Base-by-base conservation (phyloP, 2,329 filamentous ascomycete genomes). In the Alternaria alternata region DNA sequence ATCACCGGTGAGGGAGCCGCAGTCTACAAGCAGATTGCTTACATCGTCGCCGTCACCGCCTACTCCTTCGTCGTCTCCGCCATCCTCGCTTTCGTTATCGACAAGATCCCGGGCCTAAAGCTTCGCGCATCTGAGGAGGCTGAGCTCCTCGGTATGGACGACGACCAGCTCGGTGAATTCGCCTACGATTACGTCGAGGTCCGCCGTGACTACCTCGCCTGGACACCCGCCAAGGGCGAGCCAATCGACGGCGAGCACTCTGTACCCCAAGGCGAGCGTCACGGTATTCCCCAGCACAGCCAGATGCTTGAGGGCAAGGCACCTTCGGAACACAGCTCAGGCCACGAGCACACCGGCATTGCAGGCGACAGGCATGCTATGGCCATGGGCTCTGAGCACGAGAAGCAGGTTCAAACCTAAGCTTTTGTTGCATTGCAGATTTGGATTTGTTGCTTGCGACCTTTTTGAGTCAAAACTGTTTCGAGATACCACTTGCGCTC, bases 181-280 rank as follows among this genome's bases (percentile, higher is more conserved):
- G 92, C 91, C 12, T 94, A 94, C 83, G 92, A 95, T 78, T 95
- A 94, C 78, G 92, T 95, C 67, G 92, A 95, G 85, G 91, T 94
- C 60, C 90, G 92, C 75, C 88, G 92, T 73, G 92, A 95, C 80
- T 95, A 94, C 84, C 87, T 95, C 39, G 92, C 92, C 60, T 95
- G 92, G 92, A 94, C 91, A 30, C 92, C 92, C 1, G 88, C 90
- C 34, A 89, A 89, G 73, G 84, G 82, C 62, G 88, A 91, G 68
- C 89, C 88, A 26, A 83, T 85, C 51, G 79, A 84, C 59, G 81
- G 85, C 63, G 87, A 88, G 62, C 83, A 86, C 71, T 81, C 84
- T 32, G 81, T 90, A 54, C 89, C 91, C 16, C 88, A 91, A 73
- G 83, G 83, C 43, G 83, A 88, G 30, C 84, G 87, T 57, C 90